Evolutionary conservation across 169 alveolate species (phyloP), one percentile per base, ranked within the genome.

Genomic region (Sarcocystis neurona): DNA sequence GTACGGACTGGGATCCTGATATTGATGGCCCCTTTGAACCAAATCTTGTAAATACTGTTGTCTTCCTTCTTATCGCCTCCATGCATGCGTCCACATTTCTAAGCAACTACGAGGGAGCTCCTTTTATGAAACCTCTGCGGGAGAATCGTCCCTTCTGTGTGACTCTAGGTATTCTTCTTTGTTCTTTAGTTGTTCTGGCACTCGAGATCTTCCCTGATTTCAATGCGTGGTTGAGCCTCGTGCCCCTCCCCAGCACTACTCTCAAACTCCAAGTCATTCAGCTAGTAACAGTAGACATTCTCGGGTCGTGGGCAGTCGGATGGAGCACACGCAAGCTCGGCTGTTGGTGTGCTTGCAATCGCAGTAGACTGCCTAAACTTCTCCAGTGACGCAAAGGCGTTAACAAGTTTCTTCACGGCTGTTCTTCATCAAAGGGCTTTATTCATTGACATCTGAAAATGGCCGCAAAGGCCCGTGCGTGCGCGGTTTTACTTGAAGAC

Each of bases 51-150:
- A 96, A 96, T 94, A 95, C 98, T 18, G 93, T 95, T 44, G 94
- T 96, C 82, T 96, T 89, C 91, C 94, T 95, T 92, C 90, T 94
- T 66, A 91, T 94, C 68, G 95, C 95, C 92, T 92, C 94, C 46
- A 91, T 94, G 86, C 97, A 95, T 90, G 78, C 95, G 48, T 89
- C 97, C 34, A 92, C 96, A 47, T 96, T 96, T 91, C 92, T 95
- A 1, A 91, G 96, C 77, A 96, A 96, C 94, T 96, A 96, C 91
- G 96, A 93, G 77, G 98, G 97, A n/a, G 92, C 95, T 53, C 98
- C 98, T 15, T 96, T 94, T 75, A 94, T 95, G 94, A 89, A 78
- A 63, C 96, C 98, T 1, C 75, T 96, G 77, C 84, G 82, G 53
- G 93, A 94, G 41, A 95, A 95, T 91, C 92, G 91, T 87, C 84